These are phyloP conservation scores for Botryosphaeria agaves DNA, from an alignment of 2,329 filamentous ascomycete species.

Conservation along the genomic window DNA sequence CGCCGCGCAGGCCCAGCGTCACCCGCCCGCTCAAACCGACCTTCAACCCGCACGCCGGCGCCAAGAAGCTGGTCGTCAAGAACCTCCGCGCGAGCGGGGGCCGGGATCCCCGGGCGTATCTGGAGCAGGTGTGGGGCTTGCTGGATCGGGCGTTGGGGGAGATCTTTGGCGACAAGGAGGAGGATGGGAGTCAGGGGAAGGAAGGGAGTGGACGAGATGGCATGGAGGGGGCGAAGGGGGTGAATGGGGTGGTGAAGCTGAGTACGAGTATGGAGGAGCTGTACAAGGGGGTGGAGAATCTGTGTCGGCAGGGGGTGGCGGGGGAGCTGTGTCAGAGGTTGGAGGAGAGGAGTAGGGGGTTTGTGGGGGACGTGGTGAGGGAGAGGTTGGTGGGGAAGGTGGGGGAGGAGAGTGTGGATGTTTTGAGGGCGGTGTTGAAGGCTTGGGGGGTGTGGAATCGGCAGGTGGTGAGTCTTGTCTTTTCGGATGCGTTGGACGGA, in stretches of 20 bases:
- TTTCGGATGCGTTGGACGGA: not conserved
- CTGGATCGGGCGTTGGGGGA: conserved; percentile 54
- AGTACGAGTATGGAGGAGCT: conserved; percentile 64
- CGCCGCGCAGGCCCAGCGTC: conserved; percentile 15
- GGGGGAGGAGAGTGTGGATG: conserved; percentile 41
- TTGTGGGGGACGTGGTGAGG: conserved; percentile 40
- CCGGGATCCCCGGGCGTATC: conserved; percentile 58
- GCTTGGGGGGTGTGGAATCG: conserved; percentile 66
- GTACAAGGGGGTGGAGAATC: conserved; percentile 80
- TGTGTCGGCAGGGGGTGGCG: conserved; percentile 65
- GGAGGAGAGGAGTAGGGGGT: conserved; percentile 44
- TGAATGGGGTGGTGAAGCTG: conserved; percentile 4
- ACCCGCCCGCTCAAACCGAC: conserved; percentile 19
- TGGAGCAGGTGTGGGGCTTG: conserved; percentile 56
- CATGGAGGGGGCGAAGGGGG: not conserved
- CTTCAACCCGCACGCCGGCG: conserved; percentile 59
- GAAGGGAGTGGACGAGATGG: not conserved
- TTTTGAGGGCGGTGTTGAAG: conserved; percentile 40
- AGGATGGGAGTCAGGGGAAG: no score
- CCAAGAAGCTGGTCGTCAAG: conserved; percentile 84
- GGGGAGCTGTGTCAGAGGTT: conserved; percentile 50
- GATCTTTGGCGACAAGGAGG: conserved; percentile 49
- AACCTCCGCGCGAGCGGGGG: conserved; percentile 56
- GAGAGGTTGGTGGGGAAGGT: conserved; percentile 38
- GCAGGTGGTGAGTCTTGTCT: conserved; percentile 43